Base-by-base conservation (phyloP, 2,329 filamentous ascomycete genomes). In the Penicillium occitanis region DNA sequence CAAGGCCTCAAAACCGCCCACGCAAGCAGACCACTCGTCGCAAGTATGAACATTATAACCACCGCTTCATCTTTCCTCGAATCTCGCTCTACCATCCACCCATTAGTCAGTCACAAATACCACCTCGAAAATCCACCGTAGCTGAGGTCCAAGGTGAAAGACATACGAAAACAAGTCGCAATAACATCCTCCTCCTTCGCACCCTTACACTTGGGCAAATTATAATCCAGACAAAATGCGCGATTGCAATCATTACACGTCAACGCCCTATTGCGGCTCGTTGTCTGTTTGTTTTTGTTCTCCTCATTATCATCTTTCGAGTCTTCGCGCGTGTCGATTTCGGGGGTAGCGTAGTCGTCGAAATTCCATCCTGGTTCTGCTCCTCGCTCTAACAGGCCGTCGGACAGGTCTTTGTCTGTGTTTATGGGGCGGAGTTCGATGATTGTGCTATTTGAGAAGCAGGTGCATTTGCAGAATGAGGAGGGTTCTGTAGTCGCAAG, bases 381-480 rank as follows among this genome's bases (percentile, higher is more conserved):
- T 8, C 4, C 13, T 40, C 62, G 62, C 51, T 30, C 58, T 42
- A 35, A 14, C 6, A 64, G 19, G 3, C 37, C 51, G 25, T 58
- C 53, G 13, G 37, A 46, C 8, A 55, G 25, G 25, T 64, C 62
- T 58, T 64, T 64, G 30, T 46, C 51, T 48, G 62, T 67, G 46
- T 67, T 46, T 51, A 67, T 58, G 8, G 82, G 81, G 68, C 87
- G 83, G 66, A 90, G 84, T 19, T 87, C 85, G 69, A 90, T 89
- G 61, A 90, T 89, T 64, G 87, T 89, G 78, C 84, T 87, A 74
- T 90, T 90, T 61, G 83, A 83, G 77, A 87, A 87, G 76, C 88
- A 90, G 65, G 87, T 89, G 75, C 88, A 90, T 85, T 90, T 90
- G 84, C 88, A 90, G 78, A 90, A 90, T 66, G 87, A 88, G 17